Percentiles rank a stretch among this genome's conserved stretches.
Evolutionary conservation across 2,329 filamentous ascomycete genomes (phyloP).

Genomic region (Trichophyton simii): DNA sequence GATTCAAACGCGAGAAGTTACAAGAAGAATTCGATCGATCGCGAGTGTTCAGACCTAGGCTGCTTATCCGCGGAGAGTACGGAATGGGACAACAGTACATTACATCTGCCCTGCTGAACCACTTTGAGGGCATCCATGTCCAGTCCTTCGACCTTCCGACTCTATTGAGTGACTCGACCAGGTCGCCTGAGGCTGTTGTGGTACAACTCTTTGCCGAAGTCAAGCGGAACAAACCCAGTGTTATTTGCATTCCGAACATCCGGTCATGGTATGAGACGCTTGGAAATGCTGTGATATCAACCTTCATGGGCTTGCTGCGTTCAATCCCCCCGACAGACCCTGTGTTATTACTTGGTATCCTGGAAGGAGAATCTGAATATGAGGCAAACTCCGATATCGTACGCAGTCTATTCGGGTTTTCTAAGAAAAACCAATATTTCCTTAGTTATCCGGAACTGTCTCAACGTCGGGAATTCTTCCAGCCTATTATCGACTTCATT

Average conservation of each 20-base stretch:
- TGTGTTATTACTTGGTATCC: conserved; percentile 73
- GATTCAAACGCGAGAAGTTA: conserved; percentile 72
- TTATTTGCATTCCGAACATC: conserved; percentile 86
- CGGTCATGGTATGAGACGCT: conserved; percentile 74
- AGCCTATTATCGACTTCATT: conserved; percentile 60
- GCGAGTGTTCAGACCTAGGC: conserved; percentile 73
- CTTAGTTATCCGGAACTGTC: conserved; percentile 52
- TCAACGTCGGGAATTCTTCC: conserved; percentile 67
- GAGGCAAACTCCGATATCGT: conserved; percentile 42
- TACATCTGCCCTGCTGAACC: conserved; percentile 69
- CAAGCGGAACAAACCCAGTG: conserved; percentile 84
- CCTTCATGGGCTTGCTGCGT: conserved; percentile 69
- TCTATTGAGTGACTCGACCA: conserved; percentile 67
- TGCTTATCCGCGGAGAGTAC: conserved; percentile 66
- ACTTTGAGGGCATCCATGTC: conserved; percentile 87
- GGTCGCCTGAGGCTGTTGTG: conserved; percentile 74
- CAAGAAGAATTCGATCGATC: conserved; percentile 72
- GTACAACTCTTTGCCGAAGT: conserved; percentile 86
- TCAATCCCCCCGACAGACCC: conserved; percentile 83
- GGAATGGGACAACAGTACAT: conserved; percentile 95
- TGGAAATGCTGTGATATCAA: conserved; percentile 53
- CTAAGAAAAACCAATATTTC: conserved; percentile 60
- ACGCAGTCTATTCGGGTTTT: conserved; percentile 73
- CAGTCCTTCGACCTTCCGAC: conserved; percentile 88
- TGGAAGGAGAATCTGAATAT: conserved; percentile 52